Conservation (phyloP, 768 basidiomycete genomes). For the Serendipita vermifera region DNA sequence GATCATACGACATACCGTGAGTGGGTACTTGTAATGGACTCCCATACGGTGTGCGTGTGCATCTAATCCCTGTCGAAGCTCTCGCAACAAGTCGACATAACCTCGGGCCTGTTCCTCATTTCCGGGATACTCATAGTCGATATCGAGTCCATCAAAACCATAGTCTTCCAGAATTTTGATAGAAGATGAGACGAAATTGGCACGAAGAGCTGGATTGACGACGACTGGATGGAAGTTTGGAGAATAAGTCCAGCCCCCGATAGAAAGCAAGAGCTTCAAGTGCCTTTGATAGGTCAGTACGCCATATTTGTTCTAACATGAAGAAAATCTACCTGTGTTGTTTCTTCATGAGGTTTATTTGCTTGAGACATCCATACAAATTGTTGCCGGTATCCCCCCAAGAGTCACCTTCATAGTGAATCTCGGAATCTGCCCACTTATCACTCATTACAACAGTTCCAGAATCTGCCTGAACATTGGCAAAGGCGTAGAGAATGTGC, state of each 20-base stretch:
- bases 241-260: conserved; percentile 94
- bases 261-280: conserved; percentile 47
- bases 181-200: conserved; percentile 68
- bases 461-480: conserved; percentile 66
- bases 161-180: conserved; percentile 76
- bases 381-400: conserved; percentile 90
- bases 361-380: conserved; percentile 92
- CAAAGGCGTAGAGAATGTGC: conserved; percentile 89
- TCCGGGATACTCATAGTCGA: conserved; percentile 89
- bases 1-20: conserved; percentile 44
- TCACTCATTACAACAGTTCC: conserved; percentile 87
- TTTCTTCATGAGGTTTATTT: conserved; percentile 84
- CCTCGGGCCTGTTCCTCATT: conserved; percentile 65
- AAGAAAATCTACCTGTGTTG: conserved; percentile 65
- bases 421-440: conserved; percentile 90
- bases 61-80: conserved; percentile 64
- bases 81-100: conserved; percentile 69
- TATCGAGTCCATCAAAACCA: conserved; percentile 81
- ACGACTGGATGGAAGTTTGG: conserved; percentile 78
- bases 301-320: conserved; percentile 21
- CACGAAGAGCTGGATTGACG: conserved; percentile 43
- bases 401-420: conserved; percentile 87
- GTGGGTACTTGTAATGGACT: conserved; percentile 47
- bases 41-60: conserved; percentile 53
- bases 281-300: conserved; percentile 18